A percentile compares a stretch with the other conserved stretches of the same genome.
Conservation (phyloP, 2,329 filamentous ascomycete species). For the Apiospora phragmitis region DNA sequence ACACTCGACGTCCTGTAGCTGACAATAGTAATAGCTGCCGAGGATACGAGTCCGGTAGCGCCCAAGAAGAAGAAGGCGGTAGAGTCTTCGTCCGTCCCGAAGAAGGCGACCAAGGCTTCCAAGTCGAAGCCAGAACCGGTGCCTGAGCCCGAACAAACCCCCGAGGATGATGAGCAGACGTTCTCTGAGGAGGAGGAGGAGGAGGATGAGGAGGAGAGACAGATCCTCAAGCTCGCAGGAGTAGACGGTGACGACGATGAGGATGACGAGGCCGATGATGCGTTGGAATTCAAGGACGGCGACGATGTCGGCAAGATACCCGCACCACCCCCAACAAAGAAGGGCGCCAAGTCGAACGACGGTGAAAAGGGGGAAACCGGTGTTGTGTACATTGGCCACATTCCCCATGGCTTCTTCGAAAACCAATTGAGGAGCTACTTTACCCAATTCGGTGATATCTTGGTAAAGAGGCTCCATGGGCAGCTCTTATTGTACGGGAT, state of each 20-base stretch:
- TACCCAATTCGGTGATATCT: conserved; percentile 85
- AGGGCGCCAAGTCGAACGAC: conserved; percentile 41
- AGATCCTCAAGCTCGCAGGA: conserved; percentile 44
- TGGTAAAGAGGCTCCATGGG: conserved; percentile 52
- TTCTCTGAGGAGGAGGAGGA: conserved; percentile 38
- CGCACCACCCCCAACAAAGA: conserved; percentile 43
- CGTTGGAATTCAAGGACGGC: conserved; percentile 44
- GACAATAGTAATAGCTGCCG: conserved; percentile 36
- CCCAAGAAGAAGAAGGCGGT: conserved; percentile 48
- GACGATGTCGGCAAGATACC: conserved; percentile 54
- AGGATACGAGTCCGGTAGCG: conserved; percentile 45
- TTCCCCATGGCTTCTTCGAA: conserved; percentile 92
- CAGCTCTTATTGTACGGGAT: background rate
- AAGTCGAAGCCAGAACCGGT: conserved; percentile 27
- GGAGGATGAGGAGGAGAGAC: conserved; percentile 42
- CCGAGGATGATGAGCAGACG: conserved; percentile 43
- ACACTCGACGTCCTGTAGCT: conserved; percentile 17
- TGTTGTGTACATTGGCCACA: conserved; percentile 85
- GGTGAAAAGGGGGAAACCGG: conserved; percentile 60
- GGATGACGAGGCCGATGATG: conserved; percentile 33
- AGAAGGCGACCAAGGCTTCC: conserved; percentile 24
- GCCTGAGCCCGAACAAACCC: conserved; percentile 36
- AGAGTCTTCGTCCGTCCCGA: conserved; percentile 28
- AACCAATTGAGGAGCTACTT: conserved; percentile 94
- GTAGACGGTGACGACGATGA: conserved; percentile 48